Evolutionary conservation across 768 basidiomycete genomes (phyloP).

Genomic region (Mycena venus): DNA sequence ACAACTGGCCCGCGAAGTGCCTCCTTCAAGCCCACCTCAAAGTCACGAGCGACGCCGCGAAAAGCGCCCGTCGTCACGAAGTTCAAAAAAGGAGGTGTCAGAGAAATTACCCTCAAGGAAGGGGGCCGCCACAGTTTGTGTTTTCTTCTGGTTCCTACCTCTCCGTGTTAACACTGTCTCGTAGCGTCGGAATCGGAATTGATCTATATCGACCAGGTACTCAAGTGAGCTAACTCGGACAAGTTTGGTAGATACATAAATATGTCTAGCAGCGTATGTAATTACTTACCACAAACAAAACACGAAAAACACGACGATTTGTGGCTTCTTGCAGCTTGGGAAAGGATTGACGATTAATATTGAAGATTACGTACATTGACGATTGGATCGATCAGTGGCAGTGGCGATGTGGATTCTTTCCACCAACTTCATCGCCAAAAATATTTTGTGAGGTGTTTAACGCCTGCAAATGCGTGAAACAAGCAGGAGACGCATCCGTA

Average conservation of each 20-base stretch:
- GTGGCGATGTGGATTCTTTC: no score
- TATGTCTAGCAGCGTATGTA: background rate
- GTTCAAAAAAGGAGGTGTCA: background rate
- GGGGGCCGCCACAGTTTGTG: background rate
- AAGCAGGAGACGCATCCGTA: no score
- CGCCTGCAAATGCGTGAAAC: no score
- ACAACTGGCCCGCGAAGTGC: slow-evolving; percentile 6
- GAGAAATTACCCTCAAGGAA: background rate
- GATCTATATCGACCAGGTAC: background rate
- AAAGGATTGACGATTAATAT: no score
- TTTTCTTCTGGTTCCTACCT: background rate
- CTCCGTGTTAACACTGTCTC: background rate
- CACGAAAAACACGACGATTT: no score
- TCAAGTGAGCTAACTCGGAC: background rate
- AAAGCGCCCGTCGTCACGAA: no score
- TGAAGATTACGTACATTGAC: no score
- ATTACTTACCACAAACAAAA: no score
- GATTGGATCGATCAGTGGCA: no score
- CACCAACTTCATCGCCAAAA: no score
- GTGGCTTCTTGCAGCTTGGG: no score
- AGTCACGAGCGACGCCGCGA: background rate
- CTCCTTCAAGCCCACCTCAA: slow-evolving; percentile 9
- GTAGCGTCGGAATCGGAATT: background rate
- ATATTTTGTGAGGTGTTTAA: no score
- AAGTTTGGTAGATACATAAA: background rate